Conservation (phyloP, 345 rosid genomes). For the Populus tremula region DNA sequence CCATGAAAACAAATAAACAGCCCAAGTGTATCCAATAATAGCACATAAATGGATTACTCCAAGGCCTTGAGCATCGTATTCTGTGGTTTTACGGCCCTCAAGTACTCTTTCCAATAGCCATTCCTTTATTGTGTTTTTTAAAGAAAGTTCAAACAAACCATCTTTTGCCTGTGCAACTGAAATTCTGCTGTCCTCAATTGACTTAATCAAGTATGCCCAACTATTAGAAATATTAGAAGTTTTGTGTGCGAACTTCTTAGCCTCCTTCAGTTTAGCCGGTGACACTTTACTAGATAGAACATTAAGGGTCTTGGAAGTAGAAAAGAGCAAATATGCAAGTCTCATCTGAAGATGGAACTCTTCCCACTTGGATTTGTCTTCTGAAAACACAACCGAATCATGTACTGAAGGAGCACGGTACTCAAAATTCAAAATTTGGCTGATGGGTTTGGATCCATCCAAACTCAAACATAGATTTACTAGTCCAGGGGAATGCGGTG, state of each 20-base stretch:
- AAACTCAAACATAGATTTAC: constrained; percentile 66
- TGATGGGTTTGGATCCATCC: constrained; percentile 77
- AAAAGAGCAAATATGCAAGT: constrained; percentile 72
- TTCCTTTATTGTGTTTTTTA: constrained; percentile 72
- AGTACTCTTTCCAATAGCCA: constrained; percentile 86
- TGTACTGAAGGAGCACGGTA: constrained; percentile 43
- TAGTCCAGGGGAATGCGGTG: constrained; percentile 62
- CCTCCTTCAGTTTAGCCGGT: constrained; percentile 51
- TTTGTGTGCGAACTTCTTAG: constrained; percentile 51
- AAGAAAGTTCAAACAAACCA: constrained; percentile 56
- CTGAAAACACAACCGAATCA: constrained; percentile 34
- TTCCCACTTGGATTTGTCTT: constrained; percentile 58
- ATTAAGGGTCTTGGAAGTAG: constrained; percentile 58
- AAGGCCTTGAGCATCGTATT: constrained; percentile 69
- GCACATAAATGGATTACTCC: constrained; percentile 92
- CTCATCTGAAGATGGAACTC: constrained; percentile 70
- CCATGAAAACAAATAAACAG: constrained; percentile 62
- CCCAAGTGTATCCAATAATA: constrained; percentile 86
- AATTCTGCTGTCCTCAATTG: constrained; percentile 45
- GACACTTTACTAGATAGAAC: constrained; percentile 53
- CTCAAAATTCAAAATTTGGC: constrained; percentile 75
- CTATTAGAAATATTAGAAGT: constrained; percentile 49
- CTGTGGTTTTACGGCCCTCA: constrained; percentile 52
- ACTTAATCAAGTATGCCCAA: constrained; percentile 71
- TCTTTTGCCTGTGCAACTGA: constrained; percentile 64